Evolutionary conservation across 345 rosid species (phyloP).

Genomic region (Acer negundo): DNA sequence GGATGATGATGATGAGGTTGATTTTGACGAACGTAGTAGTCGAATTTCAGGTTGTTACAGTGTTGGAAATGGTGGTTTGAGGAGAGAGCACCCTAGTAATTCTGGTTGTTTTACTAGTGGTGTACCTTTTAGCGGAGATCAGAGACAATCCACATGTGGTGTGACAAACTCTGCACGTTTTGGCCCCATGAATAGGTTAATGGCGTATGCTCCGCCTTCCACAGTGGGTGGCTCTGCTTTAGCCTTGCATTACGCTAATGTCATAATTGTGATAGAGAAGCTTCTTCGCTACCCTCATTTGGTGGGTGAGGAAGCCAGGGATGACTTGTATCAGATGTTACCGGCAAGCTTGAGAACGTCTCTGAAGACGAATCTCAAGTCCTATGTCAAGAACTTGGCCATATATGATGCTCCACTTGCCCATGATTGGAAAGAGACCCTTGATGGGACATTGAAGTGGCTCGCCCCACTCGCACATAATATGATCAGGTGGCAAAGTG

Average conservation of each 20-base stretch:
- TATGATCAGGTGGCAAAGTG: slow-evolving; percentile 95
- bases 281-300: slow-evolving; percentile 86
- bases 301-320: slow-evolving; percentile 95
- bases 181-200: slow-evolving; percentile 58
- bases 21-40: slow-evolving; percentile 41
- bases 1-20: slow-evolving; percentile 48
- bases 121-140: slow-evolving; percentile 38
- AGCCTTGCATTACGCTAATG: slow-evolving; percentile 87
- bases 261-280: slow-evolving; percentile 87
- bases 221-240: slow-evolving; percentile 92
- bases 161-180: slow-evolving; percentile 32
- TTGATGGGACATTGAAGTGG: slow-evolving; percentile 76
- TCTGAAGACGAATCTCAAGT: slow-evolving; percentile 65
- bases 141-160: slow-evolving; percentile 24
- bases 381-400: slow-evolving; percentile 74
- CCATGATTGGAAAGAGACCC: slow-evolving; percentile 89
- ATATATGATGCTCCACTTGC: slow-evolving; percentile 95
- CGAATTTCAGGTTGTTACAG: slow-evolving; percentile 49
- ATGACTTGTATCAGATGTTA: slow-evolving; percentile 90
- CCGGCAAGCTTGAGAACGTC: slow-evolving; percentile 76
- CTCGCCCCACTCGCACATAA: slow-evolving; percentile 94
- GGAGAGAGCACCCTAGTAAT: slow-evolving; percentile 31
- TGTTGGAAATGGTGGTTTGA: slow-evolving; percentile 34
- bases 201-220: slow-evolving; percentile 56
- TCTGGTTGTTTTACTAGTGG: slow-evolving; percentile 30